Evolutionary conservation across 1,284 basidiomycete genomes (phyloP), one percentile per base, ranked within the genome.

Genomic region (Ustilago loliicola): DNA sequence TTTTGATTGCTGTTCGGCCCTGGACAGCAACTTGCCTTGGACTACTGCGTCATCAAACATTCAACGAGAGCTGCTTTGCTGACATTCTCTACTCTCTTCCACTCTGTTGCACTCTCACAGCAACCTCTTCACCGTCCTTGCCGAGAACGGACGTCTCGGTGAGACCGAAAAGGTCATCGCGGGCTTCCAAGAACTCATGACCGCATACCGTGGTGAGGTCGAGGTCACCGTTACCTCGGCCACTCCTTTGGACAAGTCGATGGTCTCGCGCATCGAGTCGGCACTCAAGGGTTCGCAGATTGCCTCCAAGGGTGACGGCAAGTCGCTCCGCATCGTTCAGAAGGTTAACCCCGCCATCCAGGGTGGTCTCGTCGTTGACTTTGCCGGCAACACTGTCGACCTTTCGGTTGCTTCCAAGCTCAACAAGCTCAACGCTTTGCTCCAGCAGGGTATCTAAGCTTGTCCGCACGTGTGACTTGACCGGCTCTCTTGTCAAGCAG

Each of bases 301-400:
- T 58, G 85, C 85, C 51, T 63, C 71, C 55, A 72, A 73, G 57
- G 66, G 68, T 53, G 80, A 79, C 61, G 84, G 82, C 54, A 84
- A 85, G 80, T 75, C 74, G 51, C 72, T 85, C 80, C 85, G 84
- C 74, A 80, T 85, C 47, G 72, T 72, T 40, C 80, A 81, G 70
- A 85, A 84, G 77, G 82, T 86, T 65, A 83, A 85, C 81, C 80
- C 83, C 11, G 62, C 77, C 52, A 79, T 85, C 65, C 81, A 84
- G 74, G 85, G 85, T 45, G 96, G 96, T 65, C 88, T 98, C 72
- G 90, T 97, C 67, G 93, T 99, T 64, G 96, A 99, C 89, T 96
- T 99, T 87, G 97, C 95, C 80, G 96, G 98, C 90, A 96, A 96
- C 90, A 95, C 94, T 65, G 93, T 98, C 83, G 97, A 99, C 88